Conservation (phyloP, 140 eudicot genomes). For the Oenanthe javanica region DNA sequence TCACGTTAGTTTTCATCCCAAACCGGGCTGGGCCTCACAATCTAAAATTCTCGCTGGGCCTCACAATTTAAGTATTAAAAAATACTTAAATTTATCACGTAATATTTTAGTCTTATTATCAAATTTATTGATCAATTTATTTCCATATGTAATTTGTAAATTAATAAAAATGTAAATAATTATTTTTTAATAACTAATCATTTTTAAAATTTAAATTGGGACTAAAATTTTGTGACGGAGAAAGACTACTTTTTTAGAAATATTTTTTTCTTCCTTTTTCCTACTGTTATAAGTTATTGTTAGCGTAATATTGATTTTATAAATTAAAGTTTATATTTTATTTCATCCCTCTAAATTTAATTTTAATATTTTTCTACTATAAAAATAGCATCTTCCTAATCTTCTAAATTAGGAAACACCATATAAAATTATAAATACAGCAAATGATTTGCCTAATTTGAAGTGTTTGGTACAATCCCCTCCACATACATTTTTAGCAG, state of each 20-base stretch:
- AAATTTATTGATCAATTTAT: no score
- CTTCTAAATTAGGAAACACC: neutral
- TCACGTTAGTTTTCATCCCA: neutral
- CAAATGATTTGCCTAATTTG: neutral
- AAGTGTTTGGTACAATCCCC: neutral
- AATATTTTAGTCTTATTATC: no score
- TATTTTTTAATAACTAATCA: no score
- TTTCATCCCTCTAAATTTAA: neutral
- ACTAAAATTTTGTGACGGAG: no score
- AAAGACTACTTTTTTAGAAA: no score
- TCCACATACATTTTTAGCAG: neutral
- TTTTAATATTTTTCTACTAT: no score
- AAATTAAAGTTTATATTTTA: neutral
- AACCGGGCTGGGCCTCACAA: neutral
- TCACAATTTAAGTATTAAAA: neutral
- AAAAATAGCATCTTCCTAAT: neutral
- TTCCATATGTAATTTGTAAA: no score
- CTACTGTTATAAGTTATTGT: no score
- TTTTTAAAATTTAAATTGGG: no score
- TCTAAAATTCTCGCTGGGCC: neutral
- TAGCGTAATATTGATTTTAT: no score
- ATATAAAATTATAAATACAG: neutral
- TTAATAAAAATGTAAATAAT: no score
- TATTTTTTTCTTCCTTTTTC: neutral
- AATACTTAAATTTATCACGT: no score